phyloP scores from a whole-genome alignment of 176 grass and related monocot species.

The Aechmea fasciata region DNA sequence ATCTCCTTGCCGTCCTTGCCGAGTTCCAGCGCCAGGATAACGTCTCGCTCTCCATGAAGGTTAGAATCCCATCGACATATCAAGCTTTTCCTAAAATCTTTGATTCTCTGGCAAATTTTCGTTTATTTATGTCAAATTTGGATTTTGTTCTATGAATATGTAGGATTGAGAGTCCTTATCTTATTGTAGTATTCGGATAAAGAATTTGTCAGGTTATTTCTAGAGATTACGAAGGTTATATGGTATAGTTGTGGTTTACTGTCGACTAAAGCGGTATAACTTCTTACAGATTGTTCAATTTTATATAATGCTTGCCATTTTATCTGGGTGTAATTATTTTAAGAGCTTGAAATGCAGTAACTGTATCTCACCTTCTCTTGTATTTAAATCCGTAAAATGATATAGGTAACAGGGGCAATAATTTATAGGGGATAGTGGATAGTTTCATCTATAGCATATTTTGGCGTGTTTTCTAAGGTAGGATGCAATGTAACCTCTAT shows the following conservation, averaged over 20 bases:
- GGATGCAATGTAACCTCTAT: too few species aligned
- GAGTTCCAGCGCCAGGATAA: conserved; percentile 86
- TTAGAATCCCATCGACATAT: conserved; percentile 6
- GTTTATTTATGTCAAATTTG: not conserved
- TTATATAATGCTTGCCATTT: not conserved
- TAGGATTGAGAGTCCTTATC: not conserved
- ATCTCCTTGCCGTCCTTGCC: conserved; percentile 70
- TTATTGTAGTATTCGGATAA: not conserved
- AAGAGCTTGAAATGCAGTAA: not conserved
- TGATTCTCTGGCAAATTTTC: not conserved
- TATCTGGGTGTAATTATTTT: not conserved
- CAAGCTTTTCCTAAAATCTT: not conserved
- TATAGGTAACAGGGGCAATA: too few species aligned
- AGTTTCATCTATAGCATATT: too few species aligned
- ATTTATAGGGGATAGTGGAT: too few species aligned
- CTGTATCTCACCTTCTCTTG: too few species aligned
- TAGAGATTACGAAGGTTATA: too few species aligned
- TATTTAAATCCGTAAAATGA: too few species aligned
- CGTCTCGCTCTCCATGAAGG: conserved; percentile 72
- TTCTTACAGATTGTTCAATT: not conserved
- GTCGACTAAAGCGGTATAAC: too few species aligned
- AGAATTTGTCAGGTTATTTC: not conserved
- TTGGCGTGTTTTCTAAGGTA: too few species aligned
- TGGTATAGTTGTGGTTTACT: too few species aligned
- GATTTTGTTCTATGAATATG: not conserved